These are phyloP conservation scores for Dipteronia dyeriana DNA, from an alignment of 345 rosid species.

Conservation along the genomic window DNA sequence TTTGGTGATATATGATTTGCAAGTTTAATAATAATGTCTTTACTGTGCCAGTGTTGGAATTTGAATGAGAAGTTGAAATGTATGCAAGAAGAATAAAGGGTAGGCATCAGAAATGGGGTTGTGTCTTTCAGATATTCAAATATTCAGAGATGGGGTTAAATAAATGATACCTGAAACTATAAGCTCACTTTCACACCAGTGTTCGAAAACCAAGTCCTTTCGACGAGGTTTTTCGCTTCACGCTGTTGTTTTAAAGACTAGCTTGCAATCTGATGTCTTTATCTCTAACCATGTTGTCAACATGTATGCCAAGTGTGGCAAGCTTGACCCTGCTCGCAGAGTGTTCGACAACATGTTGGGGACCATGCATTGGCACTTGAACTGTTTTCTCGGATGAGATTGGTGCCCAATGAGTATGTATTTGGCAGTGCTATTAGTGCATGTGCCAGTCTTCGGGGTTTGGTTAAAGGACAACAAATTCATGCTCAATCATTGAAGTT, in stretches of 20 bases:
- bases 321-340: conserved; percentile 37
- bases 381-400: conserved; percentile 36
- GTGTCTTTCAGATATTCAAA: too few relatives aligned
- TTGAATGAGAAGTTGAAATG: too few relatives aligned
- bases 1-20: too few relatives aligned
- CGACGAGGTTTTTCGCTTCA: conserved; percentile 49
- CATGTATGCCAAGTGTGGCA: conserved; percentile 57
- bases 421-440: conserved; percentile 51
- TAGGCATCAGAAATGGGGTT: too few relatives aligned
- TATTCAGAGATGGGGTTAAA: too few relatives aligned
- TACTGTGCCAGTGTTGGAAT: too few relatives aligned
- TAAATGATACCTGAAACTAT: conserved; percentile 37
- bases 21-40: too few relatives aligned
- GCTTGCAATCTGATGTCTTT: conserved; percentile 37
- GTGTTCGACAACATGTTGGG: conserved; percentile 59
- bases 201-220: conserved; percentile 46
- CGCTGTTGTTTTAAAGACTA: conserved; percentile 42
- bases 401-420: conserved; percentile 54
- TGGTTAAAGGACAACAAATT: conserved; percentile 42
- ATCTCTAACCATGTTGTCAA: conserved; percentile 55
- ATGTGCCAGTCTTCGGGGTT: conserved; percentile 37
- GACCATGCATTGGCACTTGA: conserved; percentile 37
- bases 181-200: conserved; percentile 44
- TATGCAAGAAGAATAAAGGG: too few relatives aligned
- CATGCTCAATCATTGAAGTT: conserved; percentile 55